A percentile compares a stretch with the other conserved stretches of the same genome.
These are phyloP conservation scores for Erodium maritimum DNA, from an alignment of 345 rosid species.

Conservation along the genomic window DNA sequence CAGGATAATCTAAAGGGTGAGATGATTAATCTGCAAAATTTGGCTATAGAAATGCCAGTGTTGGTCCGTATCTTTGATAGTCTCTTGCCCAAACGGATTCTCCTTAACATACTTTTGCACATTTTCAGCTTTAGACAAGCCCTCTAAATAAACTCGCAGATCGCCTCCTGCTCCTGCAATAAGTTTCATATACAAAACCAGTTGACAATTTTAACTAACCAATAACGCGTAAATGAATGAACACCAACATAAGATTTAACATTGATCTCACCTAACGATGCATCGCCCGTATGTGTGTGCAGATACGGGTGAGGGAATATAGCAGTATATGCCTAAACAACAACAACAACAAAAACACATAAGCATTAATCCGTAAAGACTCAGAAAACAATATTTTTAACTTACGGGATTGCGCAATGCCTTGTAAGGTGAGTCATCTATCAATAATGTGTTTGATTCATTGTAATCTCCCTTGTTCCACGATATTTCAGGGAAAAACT, in stretches of 20 bases:
- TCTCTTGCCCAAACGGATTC: slow-evolving; percentile 71
- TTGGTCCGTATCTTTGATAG: slow-evolving; percentile 42
- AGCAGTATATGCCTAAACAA: slow-evolving; percentile 53
- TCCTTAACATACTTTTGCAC: slow-evolving; percentile 49
- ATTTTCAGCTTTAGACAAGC: slow-evolving; percentile 37
- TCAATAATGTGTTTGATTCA: slow-evolving; percentile 61
- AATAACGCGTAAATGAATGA: background rate
- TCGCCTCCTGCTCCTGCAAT: slow-evolving; percentile 67
- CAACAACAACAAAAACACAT: background rate
- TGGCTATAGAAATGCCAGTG: slow-evolving; percentile 29
- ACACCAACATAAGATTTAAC: background rate
- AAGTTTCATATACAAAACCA: background rate
- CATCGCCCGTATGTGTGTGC: slow-evolving; percentile 30
- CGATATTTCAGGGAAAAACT: slow-evolving; percentile 28
- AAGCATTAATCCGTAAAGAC: background rate
- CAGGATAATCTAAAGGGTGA: no score
- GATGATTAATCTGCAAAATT: no score
- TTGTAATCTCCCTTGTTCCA: slow-evolving; percentile 51
- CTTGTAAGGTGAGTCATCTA: slow-evolving; percentile 88
- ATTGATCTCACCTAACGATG: slow-evolving; percentile 54
- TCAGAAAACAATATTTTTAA: background rate
- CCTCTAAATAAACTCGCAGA: slow-evolving; percentile 55
- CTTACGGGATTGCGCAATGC: slow-evolving; percentile 77
- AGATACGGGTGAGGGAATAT: slow-evolving; percentile 59
- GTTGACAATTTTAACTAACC: background rate